A percentile compares a stretch with the other conserved stretches of the same genome.
Evolutionary conservation across 345 rosid species (phyloP).

Genomic region (Diplotaxis tenuifolia): DNA sequence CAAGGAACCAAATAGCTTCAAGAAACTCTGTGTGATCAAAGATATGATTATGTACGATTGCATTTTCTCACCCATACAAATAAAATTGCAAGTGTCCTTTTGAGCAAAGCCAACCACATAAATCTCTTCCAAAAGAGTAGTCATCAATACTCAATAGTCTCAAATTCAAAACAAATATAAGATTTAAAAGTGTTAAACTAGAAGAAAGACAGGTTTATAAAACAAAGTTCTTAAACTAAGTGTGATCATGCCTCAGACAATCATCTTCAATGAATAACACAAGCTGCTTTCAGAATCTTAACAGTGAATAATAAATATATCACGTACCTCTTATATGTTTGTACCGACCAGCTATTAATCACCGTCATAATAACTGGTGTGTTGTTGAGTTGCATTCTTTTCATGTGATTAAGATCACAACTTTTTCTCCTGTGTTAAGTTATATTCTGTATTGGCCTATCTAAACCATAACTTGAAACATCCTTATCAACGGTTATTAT

Average conservation of each 20-base stretch:
- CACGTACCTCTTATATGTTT: not conserved
- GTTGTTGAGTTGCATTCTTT: too few species aligned
- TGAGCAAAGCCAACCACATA: not conserved
- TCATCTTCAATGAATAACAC: not conserved
- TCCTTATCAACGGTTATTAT: not conserved
- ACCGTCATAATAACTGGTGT: too few species aligned
- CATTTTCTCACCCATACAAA: slow-evolving; percentile 17
- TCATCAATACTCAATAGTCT: not conserved
- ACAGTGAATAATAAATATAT: too few species aligned
- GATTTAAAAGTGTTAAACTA: not conserved
- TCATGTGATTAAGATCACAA: too few species aligned
- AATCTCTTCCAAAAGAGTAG: not conserved
- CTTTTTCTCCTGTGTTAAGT: too few species aligned
- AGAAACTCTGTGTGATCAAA: not conserved
- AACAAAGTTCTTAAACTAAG: not conserved
- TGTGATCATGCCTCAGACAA: not conserved
- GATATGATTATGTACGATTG: slow-evolving; percentile 11
- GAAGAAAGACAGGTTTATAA: not conserved
- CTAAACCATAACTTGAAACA: not conserved
- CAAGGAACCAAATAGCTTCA: not conserved
- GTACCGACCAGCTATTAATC: too few species aligned
- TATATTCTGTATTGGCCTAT: too few species aligned
- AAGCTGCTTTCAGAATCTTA: too few species aligned
- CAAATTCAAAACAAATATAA: not conserved
- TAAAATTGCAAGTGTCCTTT: not conserved